These are phyloP conservation scores for Hyphopichia pseudoburtonii DNA, from an alignment of 1,139 yeast species.

Conservation along the genomic window DNA sequence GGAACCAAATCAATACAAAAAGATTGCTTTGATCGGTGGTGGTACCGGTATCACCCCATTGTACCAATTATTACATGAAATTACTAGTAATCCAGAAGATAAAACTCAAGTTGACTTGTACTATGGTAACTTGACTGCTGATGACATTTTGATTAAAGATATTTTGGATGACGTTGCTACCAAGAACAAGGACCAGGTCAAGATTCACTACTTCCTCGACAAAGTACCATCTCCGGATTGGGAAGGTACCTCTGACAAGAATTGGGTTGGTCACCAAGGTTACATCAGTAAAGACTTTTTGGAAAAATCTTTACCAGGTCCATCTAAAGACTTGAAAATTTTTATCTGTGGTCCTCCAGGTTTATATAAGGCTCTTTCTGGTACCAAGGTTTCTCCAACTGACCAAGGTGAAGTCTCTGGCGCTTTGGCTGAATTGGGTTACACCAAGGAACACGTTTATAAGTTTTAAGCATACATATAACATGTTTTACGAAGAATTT, in stretches of 20 bases:
- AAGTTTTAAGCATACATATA: constrained; percentile 59
- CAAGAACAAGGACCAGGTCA: constrained; percentile 64
- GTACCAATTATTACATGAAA: constrained; percentile 83
- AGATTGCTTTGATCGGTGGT: constrained; percentile 88
- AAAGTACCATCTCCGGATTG: constrained; percentile 69
- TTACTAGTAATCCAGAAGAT: constrained; percentile 73
- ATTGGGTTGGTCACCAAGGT: constrained; percentile 83
- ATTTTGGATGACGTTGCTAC: constrained; percentile 73
- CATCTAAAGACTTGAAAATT: constrained; percentile 64
- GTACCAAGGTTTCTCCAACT: constrained; percentile 77
- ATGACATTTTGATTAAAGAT: constrained; percentile 75
- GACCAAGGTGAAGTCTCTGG: constrained; percentile 97
- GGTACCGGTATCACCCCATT: constrained; percentile 83
- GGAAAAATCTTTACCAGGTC: constrained; percentile 62
- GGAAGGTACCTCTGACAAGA: too few relatives aligned
- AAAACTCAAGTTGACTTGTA: constrained; percentile 68
- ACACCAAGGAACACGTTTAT: constrained; percentile 81
- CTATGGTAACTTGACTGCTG: constrained; percentile 77
- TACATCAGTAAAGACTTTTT: constrained; percentile 79
- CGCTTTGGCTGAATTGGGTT: constrained; percentile 83
- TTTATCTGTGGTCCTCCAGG: constrained; percentile 92
- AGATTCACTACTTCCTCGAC: constrained; percentile 68
- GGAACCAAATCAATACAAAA: constrained; percentile 77
- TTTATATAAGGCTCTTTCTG: constrained; percentile 53
- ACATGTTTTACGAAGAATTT: too few relatives aligned